Base-by-base conservation (phyloP, 257 asterid species). In the Buddleja alternifolia region DNA sequence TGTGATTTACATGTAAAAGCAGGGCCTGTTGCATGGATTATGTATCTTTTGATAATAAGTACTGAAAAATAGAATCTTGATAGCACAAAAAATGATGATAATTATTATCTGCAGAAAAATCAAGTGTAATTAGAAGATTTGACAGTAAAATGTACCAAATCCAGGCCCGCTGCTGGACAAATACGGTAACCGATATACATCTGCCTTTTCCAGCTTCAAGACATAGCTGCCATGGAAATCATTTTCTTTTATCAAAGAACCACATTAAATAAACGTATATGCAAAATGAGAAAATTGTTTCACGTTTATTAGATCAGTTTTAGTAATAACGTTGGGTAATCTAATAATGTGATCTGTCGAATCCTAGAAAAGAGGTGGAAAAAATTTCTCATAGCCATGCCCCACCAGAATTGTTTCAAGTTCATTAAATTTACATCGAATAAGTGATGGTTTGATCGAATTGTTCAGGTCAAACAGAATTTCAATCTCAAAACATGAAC, bases 201-300 rank as follows among this genome's bases (percentile, higher is more conserved):
- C 98, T 50, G 98, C 98, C 86, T 93, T 93, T 77, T 93, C 98
- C 82, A 90, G 75, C 88, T 93, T 93, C 91, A 93, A 67, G 72
- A 79, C 92, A 52, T 93, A 90, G 83, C 98, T 93, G 95, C 78
- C 77, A 82, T 52, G 42, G 40, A 39, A 70, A 71, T 5, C n/a
- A 78, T 17, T 19, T 37, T 60, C 37, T 29, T 60, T 60, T 12
- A 71, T 72, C 67, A 88, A 73, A 51, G 66, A 71, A 45, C 25
- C 32, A 66, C n/a, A 37, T 47, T 59, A 24, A 71, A 70, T 9
- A 48, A 21, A 51, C 12, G 11, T 20, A 46, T 15, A 66, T 25
- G 14, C 7, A 24, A 50, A 32, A 16, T 3, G 16, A 40, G 51
- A 63, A 53, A 29, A 29, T 29, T 29, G 34, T 29, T n/a, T n/a